These are phyloP conservation scores for Yarrowia galli DNA, from an alignment of 1,139 yeast species.

Conservation along the genomic window DNA sequence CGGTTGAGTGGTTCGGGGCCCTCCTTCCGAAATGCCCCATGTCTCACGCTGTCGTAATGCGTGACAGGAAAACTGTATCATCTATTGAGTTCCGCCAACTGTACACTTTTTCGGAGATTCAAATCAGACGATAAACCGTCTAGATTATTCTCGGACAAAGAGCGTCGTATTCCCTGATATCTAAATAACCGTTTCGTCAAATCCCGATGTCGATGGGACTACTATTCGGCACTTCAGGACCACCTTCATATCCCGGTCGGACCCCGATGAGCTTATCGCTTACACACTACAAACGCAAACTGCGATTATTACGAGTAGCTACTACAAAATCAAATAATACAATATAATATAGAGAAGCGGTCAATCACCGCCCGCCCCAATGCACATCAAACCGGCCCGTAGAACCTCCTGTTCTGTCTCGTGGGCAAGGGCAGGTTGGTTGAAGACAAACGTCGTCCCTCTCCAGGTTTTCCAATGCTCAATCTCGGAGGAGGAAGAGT, in stretches of 20 bases:
- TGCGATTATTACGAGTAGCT: no score
- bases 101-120: not conserved
- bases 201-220: no score
- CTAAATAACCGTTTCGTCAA: no score
- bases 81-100: not conserved
- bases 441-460: not conserved
- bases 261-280: not conserved
- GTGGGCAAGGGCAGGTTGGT: conserved; percentile 24
- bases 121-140: no score
- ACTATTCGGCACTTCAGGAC: no score
- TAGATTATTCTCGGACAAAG: no score
- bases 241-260: no score
- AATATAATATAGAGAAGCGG: not conserved
- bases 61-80: not conserved
- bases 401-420: conserved; percentile 4
- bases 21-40: no score
- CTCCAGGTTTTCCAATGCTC: conserved; percentile 32
- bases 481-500: conserved; percentile 7
- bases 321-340: no score
- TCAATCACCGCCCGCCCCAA: no score
- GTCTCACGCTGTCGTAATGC: not conserved
- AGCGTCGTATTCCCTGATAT: no score
- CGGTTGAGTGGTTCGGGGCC: no score
- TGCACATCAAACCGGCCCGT: not conserved
- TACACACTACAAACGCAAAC: not conserved